These are phyloP conservation scores for Cicer bijugum DNA, from an alignment of 306 rosid species.

Conservation along the genomic window DNA sequence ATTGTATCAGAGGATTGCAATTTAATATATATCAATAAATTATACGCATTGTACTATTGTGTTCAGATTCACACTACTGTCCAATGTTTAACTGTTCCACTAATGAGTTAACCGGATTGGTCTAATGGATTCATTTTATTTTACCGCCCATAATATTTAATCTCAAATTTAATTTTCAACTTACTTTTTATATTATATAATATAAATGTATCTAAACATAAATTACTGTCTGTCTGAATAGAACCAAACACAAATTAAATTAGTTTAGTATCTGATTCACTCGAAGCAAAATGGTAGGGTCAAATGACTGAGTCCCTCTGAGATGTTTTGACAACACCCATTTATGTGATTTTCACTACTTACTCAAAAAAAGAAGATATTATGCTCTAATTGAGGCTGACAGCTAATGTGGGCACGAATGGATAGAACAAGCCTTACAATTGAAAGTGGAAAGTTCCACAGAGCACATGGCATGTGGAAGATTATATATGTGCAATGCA, in stretches of 20 bases:
- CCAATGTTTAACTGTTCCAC: too few species aligned
- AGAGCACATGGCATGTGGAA: conserved; percentile 41
- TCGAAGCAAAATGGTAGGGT: conserved; percentile 7
- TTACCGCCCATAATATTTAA: too few species aligned
- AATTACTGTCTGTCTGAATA: too few species aligned
- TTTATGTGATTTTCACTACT: conserved; percentile 21
- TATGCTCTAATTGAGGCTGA: conserved; percentile 40
- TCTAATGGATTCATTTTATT: too few species aligned
- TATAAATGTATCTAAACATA: too few species aligned
- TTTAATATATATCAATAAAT: conserved; percentile 61
- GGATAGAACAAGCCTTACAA: conserved; percentile 21
- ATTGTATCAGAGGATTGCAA: conserved; percentile 57
- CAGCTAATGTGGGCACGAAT: conserved; percentile 48
- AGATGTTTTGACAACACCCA: conserved; percentile 8
- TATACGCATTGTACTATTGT: conserved; percentile 41
- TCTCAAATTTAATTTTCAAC: too few species aligned
- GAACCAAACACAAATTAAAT: too few species aligned
- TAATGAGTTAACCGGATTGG: too few species aligned
- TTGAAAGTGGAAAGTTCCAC: conserved; percentile 36
- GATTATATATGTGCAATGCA: neutral
- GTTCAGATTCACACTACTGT: too few species aligned
- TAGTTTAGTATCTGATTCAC: conserved; percentile 2
- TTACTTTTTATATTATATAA: too few species aligned
- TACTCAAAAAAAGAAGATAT: conserved; percentile 26
- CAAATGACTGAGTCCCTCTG: neutral